Base-by-base conservation (phyloP, 164 flowering plant species). In the Taxillus chinensis region DNA sequence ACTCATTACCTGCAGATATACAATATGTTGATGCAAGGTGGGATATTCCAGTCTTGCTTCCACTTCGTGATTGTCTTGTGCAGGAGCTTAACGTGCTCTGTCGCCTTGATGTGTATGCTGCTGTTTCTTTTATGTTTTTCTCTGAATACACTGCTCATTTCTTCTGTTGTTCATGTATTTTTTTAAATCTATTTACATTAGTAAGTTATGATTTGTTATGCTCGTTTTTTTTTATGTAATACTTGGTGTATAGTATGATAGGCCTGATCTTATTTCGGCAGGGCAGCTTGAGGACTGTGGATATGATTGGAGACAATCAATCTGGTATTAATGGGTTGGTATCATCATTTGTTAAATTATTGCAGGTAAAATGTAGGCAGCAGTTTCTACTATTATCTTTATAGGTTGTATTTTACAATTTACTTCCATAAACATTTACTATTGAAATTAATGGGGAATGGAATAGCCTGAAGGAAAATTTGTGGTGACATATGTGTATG, bases 1-100 rank as follows among this genome's bases (percentile, higher is more conserved):
- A 86, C 76, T 87, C 99, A 39, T 77, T 91, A 71, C 80, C 99
- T 41, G 99, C 96, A 66, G 92, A 89, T 78, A 83, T 95, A 54
- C 99, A 95, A 62, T 83, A 89, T 76, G 82, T 87, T 78, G 98
- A 95, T 85, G 83, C 98, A 37, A 81, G 99, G 73, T 83, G 95
- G 99, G 79, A 85, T 65, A 63, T 81, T 42, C 99, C 99, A 1
- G 80, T 87, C 39, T 80, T 87, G 73, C 93, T 86, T 73, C 98
- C 99, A 14, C 90, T 95, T 63, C 95, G 88, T 51, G 98, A 91
- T 66, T 95, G 98, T 74, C 82, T 82, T 55, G 61, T 74, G 9
- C 83, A 82, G 60, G 99, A 95, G 80, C 82, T 95, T 61, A 83
- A 60, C 71, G 73, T 71, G 74, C 82, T 95, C 39, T 87, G 99